Percentiles rank a stretch among this genome's conserved stretches.
Evolutionary conservation across 345 rosid species (phyloP).

Genomic region (Carallia brachiata): DNA sequence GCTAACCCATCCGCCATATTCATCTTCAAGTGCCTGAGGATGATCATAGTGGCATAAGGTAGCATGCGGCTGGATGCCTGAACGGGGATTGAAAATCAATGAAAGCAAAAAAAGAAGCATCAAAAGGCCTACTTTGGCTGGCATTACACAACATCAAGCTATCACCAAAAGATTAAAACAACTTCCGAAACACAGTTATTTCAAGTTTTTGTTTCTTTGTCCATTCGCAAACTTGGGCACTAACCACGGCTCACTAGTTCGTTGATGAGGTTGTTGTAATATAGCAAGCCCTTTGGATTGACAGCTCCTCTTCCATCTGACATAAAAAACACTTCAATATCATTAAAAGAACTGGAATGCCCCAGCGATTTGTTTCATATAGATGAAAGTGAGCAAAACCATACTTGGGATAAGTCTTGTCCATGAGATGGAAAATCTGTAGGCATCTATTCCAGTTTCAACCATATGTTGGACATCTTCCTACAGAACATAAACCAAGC

Average conservation of each 20-base stretch:
- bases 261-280: constrained; percentile 56
- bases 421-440: constrained; percentile 79
- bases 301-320: constrained; percentile 63
- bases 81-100: background rate
- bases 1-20: constrained; percentile 70
- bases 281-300: constrained; percentile 51
- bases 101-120: background rate
- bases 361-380: background rate
- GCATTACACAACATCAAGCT: background rate
- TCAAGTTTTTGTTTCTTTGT: background rate
- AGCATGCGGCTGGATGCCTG: constrained; percentile 67
- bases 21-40: constrained; percentile 72
- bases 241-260: constrained; percentile 47
- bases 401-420: constrained; percentile 74
- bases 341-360: background rate
- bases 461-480: constrained; percentile 82
- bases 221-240: background rate
- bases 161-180: background rate
- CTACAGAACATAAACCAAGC: constrained; percentile 28
- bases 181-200: background rate
- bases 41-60: constrained; percentile 53
- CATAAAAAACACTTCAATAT: background rate
- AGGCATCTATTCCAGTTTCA: constrained; percentile 59
- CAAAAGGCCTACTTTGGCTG: background rate
- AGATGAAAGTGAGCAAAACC: background rate